Conservation (phyloP, 2,329 filamentous ascomycete species). For the Aureobasidium vineae region DNA sequence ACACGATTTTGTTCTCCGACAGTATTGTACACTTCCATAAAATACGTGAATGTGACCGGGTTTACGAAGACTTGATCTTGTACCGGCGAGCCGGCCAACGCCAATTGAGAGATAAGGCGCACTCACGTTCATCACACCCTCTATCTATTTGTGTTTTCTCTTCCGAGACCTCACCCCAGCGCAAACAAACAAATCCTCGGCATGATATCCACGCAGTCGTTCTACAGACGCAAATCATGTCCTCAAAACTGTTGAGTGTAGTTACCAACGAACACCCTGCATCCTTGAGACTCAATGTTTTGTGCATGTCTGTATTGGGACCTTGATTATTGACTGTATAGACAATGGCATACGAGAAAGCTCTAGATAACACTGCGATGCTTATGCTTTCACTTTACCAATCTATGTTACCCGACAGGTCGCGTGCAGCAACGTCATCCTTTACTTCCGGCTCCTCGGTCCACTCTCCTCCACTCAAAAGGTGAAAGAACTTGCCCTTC, state of each 20-base stretch:
- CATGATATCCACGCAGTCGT: background rate
- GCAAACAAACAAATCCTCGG: background rate
- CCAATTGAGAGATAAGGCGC: background rate
- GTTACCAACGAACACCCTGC: background rate
- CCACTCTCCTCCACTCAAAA: conserved; percentile 42
- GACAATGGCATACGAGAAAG: background rate
- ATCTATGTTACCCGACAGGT: background rate
- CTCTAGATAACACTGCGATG: background rate
- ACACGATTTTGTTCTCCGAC: background rate
- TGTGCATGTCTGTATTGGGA: background rate
- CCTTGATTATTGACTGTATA: background rate
- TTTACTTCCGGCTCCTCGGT: conserved; percentile 16
- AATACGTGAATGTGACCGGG: no score
- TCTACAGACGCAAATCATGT: background rate
- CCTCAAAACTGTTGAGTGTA: background rate
- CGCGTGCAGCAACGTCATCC: conserved; percentile 6
- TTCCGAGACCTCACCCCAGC: background rate
- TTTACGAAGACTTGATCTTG: background rate
- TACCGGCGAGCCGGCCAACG: background rate
- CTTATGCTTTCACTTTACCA: background rate
- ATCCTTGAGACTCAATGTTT: background rate
- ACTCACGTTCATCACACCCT: background rate
- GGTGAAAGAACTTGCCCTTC: conserved; percentile 36
- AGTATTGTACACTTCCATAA: background rate
- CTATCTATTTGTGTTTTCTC: background rate